These are phyloP conservation scores for Vanrija sp. DNA, from an alignment of 1,284 basidiomycete species.

Conservation along the genomic window DNA sequence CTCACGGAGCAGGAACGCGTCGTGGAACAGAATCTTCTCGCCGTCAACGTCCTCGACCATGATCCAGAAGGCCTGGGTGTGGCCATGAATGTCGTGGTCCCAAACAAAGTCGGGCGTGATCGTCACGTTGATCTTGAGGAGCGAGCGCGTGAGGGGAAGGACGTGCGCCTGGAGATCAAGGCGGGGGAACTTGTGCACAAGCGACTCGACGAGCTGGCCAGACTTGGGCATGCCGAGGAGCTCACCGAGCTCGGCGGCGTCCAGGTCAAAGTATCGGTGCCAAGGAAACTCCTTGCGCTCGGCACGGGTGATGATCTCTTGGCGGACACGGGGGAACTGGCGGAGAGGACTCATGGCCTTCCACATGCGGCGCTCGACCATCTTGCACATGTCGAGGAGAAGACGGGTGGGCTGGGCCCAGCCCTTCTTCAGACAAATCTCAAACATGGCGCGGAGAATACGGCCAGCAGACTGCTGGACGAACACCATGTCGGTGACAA, in stretches of 20 bases:
- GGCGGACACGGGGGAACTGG: constrained; percentile 68
- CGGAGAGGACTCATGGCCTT: constrained; percentile 94
- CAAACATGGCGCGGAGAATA: constrained; percentile 94
- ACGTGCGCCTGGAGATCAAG: constrained; percentile 89
- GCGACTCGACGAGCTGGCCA: constrained; percentile 84
- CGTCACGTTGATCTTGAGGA: constrained; percentile 81
- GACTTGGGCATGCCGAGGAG: constrained; percentile 90
- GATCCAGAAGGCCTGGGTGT: constrained; percentile 84
- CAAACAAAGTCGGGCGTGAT: constrained; percentile 95
- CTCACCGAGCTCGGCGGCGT: constrained; percentile 85
- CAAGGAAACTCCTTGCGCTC: constrained; percentile 99
- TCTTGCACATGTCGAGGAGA: constrained; percentile 92
- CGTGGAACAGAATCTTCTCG: constrained; percentile 90
- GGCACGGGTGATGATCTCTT: constrained; percentile 83
- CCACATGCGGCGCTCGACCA: constrained; percentile 95
- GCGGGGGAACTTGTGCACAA: constrained; percentile 95
- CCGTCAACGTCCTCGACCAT: constrained; percentile 96
- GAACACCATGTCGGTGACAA: constrained; percentile 98
- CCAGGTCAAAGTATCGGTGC: constrained; percentile 91
- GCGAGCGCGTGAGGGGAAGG: constrained; percentile 83
- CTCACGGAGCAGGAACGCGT: constrained; percentile 84
- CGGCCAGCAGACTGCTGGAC: constrained; percentile 87
- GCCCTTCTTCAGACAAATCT: constrained; percentile 97
- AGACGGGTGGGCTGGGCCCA: constrained; percentile 92
- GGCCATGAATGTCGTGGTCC: constrained; percentile 90